Evolutionary conservation across 148 eudicot genomes (phyloP).

Genomic region (Fallopia convolvulus): DNA sequence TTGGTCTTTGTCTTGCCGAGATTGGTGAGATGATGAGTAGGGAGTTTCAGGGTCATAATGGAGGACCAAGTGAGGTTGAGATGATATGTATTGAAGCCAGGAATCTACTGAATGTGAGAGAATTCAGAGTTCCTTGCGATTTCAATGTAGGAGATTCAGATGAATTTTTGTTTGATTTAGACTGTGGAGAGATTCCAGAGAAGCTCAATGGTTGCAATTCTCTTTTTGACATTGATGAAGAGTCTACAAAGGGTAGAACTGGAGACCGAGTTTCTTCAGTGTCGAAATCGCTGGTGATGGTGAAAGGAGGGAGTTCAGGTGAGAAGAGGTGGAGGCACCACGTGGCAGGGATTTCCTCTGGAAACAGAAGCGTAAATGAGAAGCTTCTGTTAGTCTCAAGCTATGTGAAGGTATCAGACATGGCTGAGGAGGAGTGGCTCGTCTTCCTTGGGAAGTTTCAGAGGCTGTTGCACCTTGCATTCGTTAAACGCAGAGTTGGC

Average conservation of each 20-base stretch:
- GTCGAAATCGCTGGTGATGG: constrained; percentile 13
- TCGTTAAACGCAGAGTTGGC: constrained; percentile 17
- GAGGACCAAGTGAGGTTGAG: constrained; percentile 36
- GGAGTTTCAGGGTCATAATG: constrained; percentile 20
- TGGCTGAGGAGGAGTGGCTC: constrained; percentile 37
- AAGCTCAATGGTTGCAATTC: constrained; percentile 5
- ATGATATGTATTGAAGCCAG: constrained; percentile 29
- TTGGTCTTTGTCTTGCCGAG: constrained; percentile 38
- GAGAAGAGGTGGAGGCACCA: constrained; percentile 8
- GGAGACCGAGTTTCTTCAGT: not conserved
- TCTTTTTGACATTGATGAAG: constrained; percentile 20
- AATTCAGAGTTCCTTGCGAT: not conserved
- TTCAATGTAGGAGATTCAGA: constrained; percentile 10
- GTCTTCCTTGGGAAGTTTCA: constrained; percentile 32
- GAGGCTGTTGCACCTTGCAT: constrained; percentile 28
- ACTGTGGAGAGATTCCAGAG: constrained; percentile 15
- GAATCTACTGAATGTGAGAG: constrained; percentile 9
- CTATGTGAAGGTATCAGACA: constrained; percentile 35
- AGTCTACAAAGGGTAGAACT: not conserved
- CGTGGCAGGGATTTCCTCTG: constrained; percentile 9
- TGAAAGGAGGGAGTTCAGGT: not conserved
- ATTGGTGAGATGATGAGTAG: constrained; percentile 45
- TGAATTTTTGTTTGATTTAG: constrained; percentile 28
- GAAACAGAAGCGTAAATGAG: constrained; percentile 18
- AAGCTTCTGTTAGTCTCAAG: constrained; percentile 21